phyloP scores from a whole-genome alignment of 306 rosid genomes.

The Vigna reflexopilosa region DNA sequence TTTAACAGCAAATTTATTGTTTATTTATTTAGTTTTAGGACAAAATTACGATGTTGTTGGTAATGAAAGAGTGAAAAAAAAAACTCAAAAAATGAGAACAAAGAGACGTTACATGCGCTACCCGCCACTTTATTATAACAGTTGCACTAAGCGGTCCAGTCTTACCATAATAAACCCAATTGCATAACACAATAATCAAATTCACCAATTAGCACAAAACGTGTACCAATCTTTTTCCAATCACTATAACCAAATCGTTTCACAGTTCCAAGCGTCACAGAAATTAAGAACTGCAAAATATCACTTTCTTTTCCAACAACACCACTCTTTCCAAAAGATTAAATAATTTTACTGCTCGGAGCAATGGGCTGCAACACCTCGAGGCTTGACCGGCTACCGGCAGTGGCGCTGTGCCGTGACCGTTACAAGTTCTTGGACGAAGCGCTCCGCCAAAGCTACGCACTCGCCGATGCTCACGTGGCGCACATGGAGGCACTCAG shows the following conservation, averaged over 20 bases:
- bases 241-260: background rate
- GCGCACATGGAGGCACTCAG: constrained; percentile 72
- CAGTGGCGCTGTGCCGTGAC: constrained; percentile 84
- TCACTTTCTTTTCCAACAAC: background rate
- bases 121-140: constrained; percentile 51
- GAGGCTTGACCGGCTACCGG: constrained; percentile 69
- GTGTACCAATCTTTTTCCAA: constrained; percentile 15
- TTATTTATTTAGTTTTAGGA: no score
- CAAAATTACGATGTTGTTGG: no score
- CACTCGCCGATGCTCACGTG: constrained; percentile 78
- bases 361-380: constrained; percentile 84
- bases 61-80: background rate
- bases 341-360: background rate
- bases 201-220: constrained; percentile 17
- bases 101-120: constrained; percentile 61
- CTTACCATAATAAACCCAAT: background rate
- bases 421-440: constrained; percentile 77
- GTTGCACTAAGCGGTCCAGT: constrained; percentile 41
- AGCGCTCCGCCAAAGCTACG: constrained; percentile 65
- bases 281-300: background rate
- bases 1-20: no score
- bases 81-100: background rate
- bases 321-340: background rate
- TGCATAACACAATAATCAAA: constrained; percentile 31
- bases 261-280: constrained; percentile 18